Conservation (phyloP, 1,284 basidiomycete species). For the Boletus mariae region DNA sequence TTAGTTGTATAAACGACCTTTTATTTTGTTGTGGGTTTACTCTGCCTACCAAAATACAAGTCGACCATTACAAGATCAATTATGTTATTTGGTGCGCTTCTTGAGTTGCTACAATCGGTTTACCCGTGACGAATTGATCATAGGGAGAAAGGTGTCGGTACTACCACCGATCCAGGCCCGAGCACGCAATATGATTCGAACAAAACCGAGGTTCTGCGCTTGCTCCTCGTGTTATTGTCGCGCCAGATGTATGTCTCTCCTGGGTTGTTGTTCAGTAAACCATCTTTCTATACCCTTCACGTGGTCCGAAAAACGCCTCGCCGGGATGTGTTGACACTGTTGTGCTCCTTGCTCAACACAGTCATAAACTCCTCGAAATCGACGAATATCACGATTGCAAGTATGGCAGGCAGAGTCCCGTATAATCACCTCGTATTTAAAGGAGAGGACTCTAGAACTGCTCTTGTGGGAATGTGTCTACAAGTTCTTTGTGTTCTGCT, state of each 20-base stretch:
- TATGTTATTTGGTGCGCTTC: slow-evolving; percentile 73
- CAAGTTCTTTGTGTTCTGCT: slow-evolving; percentile 75
- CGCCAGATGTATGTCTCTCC: slow-evolving; percentile 83
- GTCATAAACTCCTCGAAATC: slow-evolving; percentile 65
- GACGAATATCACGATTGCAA: slow-evolving; percentile 50
- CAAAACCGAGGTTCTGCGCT: slow-evolving; percentile 82
- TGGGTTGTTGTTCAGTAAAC: slow-evolving; percentile 61
- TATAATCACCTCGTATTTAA: slow-evolving; percentile 91
- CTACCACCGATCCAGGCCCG: slow-evolving; percentile 70
- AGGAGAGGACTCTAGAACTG: slow-evolving; percentile 71
- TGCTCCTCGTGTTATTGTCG: slow-evolving; percentile 82
- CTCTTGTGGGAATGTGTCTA: slow-evolving; percentile 67
- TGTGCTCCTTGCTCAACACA: slow-evolving; percentile 91
- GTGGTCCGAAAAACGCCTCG: slow-evolving; percentile 76
- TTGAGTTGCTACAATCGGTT: slow-evolving; percentile 5
- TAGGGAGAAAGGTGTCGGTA: slow-evolving; percentile 90
- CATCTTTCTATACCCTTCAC: slow-evolving; percentile 73
- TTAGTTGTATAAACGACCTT: slow-evolving; percentile 77
- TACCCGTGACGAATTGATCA: slow-evolving; percentile 13
- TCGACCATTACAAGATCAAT: slow-evolving; percentile 82
- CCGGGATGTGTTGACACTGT: slow-evolving; percentile 77
- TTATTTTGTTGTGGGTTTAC: slow-evolving; percentile 92
- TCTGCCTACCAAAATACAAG: slow-evolving; percentile 72
- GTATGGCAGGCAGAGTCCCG: slow-evolving; percentile 67
- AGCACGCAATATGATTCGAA: slow-evolving; percentile 70